Base-by-base conservation (phyloP, 2,329 filamentous ascomycete species). In the Phialemoniopsis sp. region DNA sequence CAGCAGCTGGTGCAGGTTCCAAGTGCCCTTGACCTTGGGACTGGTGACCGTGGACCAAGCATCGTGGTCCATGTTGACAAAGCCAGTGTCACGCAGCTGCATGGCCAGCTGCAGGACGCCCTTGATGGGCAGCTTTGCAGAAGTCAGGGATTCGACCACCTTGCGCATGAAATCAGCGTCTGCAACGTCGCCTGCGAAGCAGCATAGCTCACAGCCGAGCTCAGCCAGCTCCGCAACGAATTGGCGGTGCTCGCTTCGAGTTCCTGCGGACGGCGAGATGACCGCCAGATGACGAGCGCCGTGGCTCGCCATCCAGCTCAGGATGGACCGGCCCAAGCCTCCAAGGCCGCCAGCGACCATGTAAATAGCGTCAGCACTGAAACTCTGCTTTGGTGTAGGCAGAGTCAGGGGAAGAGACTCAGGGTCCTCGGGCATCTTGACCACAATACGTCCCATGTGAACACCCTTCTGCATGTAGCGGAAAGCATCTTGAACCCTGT, bases 341-440 rank as follows among this genome's bases (percentile, higher is more conserved):
- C 63, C 61, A 1, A 60, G 47, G 8, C 64, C 64, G 35, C 64
- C 64, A 15, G 54, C 52, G 10, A 67, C 39, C 1, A 67, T 42
- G 37, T 67, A 67, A 3, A 54, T 50, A 1, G 52, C 43, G n/a
- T 42, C 16, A 13, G 35, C 13, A n/a, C n/a, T n/a, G n/a, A n/a
- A n/a, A n/a, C n/a, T n/a, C n/a, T n/a, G n/a, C n/a, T n/a, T n/a
- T n/a, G n/a, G n/a, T n/a, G n/a, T n/a, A 13, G 15, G 10, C 4
- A 38, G n/a, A 26, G 21, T 26, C 21, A 26, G 21, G 6, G 21
- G 21, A 10, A 6, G 21, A 6, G 6, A 6, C 6, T 6, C 10
- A 6, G 6, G 6, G 21, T 26, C 21, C 6, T 6, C 6, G 21
- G 6, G 6, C 6, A 10, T 10, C 21, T 26, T 26, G 21, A 33